phyloP scores from a whole-genome alignment of 2,329 filamentous ascomycete species.

The Nannizzia gypsea region DNA sequence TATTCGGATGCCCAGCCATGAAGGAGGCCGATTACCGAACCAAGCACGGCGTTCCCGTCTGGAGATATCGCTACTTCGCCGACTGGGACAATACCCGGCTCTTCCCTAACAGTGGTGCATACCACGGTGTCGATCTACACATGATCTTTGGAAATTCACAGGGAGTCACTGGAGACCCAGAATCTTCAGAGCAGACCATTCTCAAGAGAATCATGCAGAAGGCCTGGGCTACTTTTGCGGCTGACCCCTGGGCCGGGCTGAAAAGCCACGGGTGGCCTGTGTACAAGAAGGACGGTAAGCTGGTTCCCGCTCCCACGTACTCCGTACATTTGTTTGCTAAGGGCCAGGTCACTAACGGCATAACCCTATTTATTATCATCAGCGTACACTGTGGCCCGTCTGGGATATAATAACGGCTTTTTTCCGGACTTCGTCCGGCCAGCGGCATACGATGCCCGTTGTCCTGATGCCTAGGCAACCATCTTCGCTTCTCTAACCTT shows the following conservation, averaged over 20 bases:
- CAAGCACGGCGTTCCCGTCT: constrained; percentile 28
- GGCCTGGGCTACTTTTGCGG: constrained; percentile 26
- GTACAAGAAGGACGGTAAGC: constrained; percentile 8
- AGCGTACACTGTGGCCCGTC: neutral
- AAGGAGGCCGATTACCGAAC: constrained; percentile 29
- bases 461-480: neutral
- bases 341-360: neutral
- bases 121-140: constrained; percentile 39
- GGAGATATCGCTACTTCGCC: constrained; percentile 39
- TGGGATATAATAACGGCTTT: constrained; percentile 7
- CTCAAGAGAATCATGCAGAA: constrained; percentile 22
- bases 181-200: constrained; percentile 21
- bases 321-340: too few relatives aligned
- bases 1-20: constrained; percentile 38
- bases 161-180: constrained; percentile 30
- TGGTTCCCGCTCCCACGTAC: neutral
- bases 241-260: constrained; percentile 22
- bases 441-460: constrained; percentile 2
- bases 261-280: constrained; percentile 12
- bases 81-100: constrained; percentile 41
- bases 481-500: neutral
- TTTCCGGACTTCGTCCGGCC: constrained; percentile 4
- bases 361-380: neutral
- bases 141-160: constrained; percentile 37
- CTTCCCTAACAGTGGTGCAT: constrained; percentile 37